Conservation (phyloP, 2,329 filamentous ascomycete genomes). For the Trichoderma lentiforme region DNA sequence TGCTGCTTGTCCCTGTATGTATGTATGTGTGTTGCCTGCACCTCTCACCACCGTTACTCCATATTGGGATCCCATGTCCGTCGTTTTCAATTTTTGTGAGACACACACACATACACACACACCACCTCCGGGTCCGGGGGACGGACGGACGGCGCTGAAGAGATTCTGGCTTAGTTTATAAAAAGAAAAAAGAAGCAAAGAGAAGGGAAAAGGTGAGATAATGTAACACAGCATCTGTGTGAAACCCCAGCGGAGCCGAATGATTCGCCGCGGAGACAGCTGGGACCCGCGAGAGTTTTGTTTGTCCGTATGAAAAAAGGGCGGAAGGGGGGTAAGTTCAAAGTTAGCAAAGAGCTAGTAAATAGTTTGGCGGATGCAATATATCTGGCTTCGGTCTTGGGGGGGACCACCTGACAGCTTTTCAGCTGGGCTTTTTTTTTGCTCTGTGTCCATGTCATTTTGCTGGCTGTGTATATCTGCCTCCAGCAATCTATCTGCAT, state of each 20-base stretch:
- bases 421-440: not conserved
- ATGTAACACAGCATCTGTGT: not conserved
- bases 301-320: not conserved
- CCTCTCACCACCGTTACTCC: not conserved
- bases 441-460: not conserved
- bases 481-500: not conserved
- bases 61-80: not conserved
- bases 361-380: not conserved
- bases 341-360: not conserved
- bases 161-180: not conserved
- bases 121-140: not conserved
- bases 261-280: not conserved
- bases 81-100: not conserved
- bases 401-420: constrained; percentile 3
- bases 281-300: not conserved
- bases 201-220: not conserved
- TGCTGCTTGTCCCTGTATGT: not conserved
- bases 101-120: not conserved
- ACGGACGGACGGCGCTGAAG: not conserved
- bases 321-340: not conserved
- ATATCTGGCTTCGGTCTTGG: not conserved
- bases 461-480: not conserved
- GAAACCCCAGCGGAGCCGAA: not conserved
- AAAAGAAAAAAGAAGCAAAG: not conserved
- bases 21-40: not conserved